Conservation (phyloP, 2,329 filamentous ascomycete species). For the Xylariaceae sp. region DNA sequence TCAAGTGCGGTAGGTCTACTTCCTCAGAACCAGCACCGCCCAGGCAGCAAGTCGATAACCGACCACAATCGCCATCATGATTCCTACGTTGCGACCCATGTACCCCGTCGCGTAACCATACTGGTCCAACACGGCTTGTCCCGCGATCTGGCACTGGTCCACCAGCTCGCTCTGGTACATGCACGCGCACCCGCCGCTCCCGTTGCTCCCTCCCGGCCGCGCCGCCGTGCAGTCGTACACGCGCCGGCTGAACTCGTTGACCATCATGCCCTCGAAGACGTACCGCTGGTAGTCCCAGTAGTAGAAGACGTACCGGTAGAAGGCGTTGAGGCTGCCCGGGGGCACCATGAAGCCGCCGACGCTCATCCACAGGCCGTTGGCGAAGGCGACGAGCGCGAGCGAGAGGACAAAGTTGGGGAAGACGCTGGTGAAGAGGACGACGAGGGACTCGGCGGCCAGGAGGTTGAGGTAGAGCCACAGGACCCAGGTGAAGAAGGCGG, state of each 20-base stretch:
- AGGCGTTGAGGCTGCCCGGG: conserved; percentile 68
- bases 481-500: conserved; percentile 71
- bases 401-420: conserved; percentile 78
- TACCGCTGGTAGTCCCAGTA: conserved; percentile 87
- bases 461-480: conserved; percentile 85
- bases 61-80: conserved; percentile 70
- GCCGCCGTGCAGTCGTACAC: conserved; percentile 53
- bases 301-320: conserved; percentile 83
- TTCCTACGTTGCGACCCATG: conserved; percentile 68
- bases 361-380: conserved; percentile 87
- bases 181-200: conserved; percentile 51
- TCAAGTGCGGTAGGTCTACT: not conserved
- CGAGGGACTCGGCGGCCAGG: conserved; percentile 74
- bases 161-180: conserved; percentile 64
- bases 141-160: conserved; percentile 64
- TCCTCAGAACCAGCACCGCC: conserved; percentile 47
- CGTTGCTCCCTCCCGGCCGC: conserved; percentile 25
- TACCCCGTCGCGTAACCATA: conserved; percentile 66
- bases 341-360: conserved; percentile 79
- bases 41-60: conserved; percentile 69
- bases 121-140: conserved; percentile 62
- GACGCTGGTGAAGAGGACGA: conserved; percentile 69
- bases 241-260: conserved; percentile 72
- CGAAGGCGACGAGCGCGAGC: conserved; percentile 75
- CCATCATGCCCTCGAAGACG: conserved; percentile 91